These are phyloP conservation scores for Phytopythium kandeliae DNA, from an alignment of 352 stramenopile species.

Conservation along the genomic window DNA sequence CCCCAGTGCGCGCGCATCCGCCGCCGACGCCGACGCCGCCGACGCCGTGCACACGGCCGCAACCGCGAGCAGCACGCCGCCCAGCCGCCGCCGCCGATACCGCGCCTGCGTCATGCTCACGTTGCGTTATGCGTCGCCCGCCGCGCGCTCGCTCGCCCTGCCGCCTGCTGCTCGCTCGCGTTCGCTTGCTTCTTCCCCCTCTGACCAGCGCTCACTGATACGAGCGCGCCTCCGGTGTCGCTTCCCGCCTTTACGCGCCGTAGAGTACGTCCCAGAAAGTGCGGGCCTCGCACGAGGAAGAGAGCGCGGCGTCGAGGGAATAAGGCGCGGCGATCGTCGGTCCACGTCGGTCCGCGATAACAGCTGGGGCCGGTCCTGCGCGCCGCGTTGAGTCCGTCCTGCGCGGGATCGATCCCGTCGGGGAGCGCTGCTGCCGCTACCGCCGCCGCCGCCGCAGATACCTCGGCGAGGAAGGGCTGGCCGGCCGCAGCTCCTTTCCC, in stretches of 20 bases:
- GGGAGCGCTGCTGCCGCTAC: too few relatives aligned
- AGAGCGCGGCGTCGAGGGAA: neutral
- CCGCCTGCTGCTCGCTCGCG: too few relatives aligned
- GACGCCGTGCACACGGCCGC: conserved; percentile 5
- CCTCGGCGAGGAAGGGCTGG: too few relatives aligned
- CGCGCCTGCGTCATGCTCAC: conserved; percentile 1
- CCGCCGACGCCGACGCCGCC: conserved; percentile 9
- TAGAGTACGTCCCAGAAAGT: conserved; percentile 1
- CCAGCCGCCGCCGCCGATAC: conserved; percentile 4
- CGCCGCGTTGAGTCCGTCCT: too few relatives aligned
- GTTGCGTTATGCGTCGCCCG: neutral
- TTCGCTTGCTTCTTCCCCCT: neutral
- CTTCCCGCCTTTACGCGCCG: conserved; percentile 1
- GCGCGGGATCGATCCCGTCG: too few relatives aligned
- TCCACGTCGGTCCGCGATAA: neutral
- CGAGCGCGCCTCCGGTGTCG: neutral
- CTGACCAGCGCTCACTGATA: too few relatives aligned
- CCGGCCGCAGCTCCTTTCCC: neutral
- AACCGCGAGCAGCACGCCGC: conserved; percentile 9
- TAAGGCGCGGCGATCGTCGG: neutral
- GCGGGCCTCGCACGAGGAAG: neutral
- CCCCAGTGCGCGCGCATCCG: neutral
- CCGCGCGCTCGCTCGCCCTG: neutral
- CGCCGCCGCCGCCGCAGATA: too few relatives aligned
- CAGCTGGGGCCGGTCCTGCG: neutral